Conservation (phyloP, 2,329 filamentous ascomycete genomes). For the Lachnellula cervina region DNA sequence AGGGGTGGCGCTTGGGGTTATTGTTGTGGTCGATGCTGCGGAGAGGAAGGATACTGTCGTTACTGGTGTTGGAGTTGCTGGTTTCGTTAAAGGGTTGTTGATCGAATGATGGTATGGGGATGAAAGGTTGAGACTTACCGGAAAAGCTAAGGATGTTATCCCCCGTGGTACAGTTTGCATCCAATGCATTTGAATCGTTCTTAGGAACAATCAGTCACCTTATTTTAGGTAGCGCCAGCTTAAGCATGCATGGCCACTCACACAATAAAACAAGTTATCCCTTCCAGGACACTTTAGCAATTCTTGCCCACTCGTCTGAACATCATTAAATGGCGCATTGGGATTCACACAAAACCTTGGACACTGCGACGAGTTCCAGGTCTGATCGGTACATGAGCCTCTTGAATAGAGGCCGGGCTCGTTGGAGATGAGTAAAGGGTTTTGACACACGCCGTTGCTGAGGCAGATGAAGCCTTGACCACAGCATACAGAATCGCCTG, state of each 20-base stretch:
- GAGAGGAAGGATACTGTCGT: neutral
- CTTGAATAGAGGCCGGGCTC: neutral
- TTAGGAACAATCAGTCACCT: neutral
- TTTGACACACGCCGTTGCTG: neutral
- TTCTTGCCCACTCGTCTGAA: neutral
- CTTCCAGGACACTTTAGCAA: neutral
- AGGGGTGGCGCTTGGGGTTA: neutral
- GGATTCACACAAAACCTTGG: neutral
- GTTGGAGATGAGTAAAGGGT: neutral
- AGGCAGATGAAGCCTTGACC: neutral
- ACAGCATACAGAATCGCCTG: neutral
- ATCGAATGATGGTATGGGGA: neutral
- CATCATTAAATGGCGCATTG: neutral
- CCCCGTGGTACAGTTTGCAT: neutral
- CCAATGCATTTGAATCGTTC: neutral
- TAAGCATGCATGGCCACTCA: no score
- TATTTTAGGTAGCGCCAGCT: no score
- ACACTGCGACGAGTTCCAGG: neutral
- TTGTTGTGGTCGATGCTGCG: neutral
- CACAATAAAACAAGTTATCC: no score
- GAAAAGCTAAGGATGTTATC: neutral
- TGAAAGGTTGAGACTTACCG: neutral
- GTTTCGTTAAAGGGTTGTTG: neutral
- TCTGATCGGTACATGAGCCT: neutral
- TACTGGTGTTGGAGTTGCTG: neutral